These are phyloP conservation scores for Mycena sp. DNA, from an alignment of 1,284 basidiomycete species.

Conservation along the genomic window DNA sequence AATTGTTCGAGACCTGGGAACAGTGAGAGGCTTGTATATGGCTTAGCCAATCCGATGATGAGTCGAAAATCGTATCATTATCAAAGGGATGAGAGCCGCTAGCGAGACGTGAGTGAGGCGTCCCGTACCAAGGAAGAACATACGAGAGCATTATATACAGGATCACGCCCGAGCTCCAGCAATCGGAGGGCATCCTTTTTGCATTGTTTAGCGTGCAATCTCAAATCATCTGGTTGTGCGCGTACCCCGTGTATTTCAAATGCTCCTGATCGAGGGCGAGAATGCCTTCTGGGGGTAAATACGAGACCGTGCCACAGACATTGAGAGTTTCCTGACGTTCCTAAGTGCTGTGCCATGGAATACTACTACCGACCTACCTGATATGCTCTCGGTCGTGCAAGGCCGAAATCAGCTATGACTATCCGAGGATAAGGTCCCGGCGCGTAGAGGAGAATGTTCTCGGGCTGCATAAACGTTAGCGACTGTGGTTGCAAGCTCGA, in stretches of 20 bases:
- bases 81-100: conserved; percentile 84
- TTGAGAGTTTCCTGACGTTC: conserved; percentile 72
- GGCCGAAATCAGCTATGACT: conserved; percentile 88
- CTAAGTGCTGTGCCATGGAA: too few species aligned
- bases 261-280: conserved; percentile 79
- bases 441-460: conserved; percentile 84
- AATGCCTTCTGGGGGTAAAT: conserved; percentile 87
- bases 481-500: not conserved
- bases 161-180: conserved; percentile 86
- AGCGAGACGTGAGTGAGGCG: conserved; percentile 27
- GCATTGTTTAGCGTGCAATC: conserved; percentile 5
- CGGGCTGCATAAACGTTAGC: conserved; percentile 62
- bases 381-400: conserved; percentile 82
- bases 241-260: conserved; percentile 71
- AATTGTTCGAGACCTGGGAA: conserved; percentile 58
- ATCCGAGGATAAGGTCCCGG: conserved; percentile 86
- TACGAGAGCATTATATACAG: conserved; percentile 86
- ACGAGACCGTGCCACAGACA: conserved; percentile 85
- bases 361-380: conserved; percentile 37
- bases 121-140: conserved; percentile 44
- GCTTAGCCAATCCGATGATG: conserved; percentile 51
- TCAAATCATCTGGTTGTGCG: conserved; percentile 1
- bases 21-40: conserved; percentile 48
- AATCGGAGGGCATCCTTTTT: conserved; percentile 80
- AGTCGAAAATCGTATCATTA: conserved; percentile 51